Conservation (phyloP, 805 yeast species). For the Candida michaelii region DNA sequence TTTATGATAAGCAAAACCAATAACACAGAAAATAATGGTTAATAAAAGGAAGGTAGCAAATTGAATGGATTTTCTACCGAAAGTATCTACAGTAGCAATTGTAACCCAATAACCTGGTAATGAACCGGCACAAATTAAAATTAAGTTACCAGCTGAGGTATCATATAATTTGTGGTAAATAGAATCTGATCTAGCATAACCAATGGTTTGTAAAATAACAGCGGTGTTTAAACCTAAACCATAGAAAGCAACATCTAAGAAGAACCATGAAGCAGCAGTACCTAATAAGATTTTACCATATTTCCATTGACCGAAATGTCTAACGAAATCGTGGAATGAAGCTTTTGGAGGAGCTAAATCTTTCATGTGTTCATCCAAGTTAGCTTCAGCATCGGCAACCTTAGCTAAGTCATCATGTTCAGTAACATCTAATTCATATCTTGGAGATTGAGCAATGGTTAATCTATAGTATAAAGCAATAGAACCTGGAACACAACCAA, state of each 20-base stretch:
- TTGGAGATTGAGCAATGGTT: constrained; percentile 93
- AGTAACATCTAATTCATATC: constrained; percentile 78
- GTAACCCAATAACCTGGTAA: constrained; percentile 92
- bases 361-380: constrained; percentile 36
- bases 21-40: constrained; percentile 70
- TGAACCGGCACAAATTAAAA: constrained; percentile 91
- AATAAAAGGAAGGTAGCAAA: constrained; percentile 69
- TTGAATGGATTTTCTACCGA: constrained; percentile 88
- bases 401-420: constrained; percentile 56
- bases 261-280: constrained; percentile 91
- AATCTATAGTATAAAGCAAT: constrained; percentile 86
- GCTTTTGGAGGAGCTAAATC: constrained; percentile 72
- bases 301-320: constrained; percentile 83
- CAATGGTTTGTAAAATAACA: constrained; percentile 75
- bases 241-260: constrained; percentile 86
- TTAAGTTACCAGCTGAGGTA: constrained; percentile 88
- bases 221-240: constrained; percentile 87
- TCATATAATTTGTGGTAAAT: constrained; percentile 71
- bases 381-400: constrained; percentile 51
- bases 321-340: constrained; percentile 66
- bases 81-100: constrained; percentile 72
- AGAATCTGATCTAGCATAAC: constrained; percentile 71
- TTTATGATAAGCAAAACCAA: constrained; percentile 83
- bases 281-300: constrained; percentile 81
- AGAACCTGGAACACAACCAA: constrained; percentile 87